Evolutionary conservation across 2,329 filamentous ascomycete species (phyloP).

Genomic region (Colletotrichum sansevieriae): DNA sequence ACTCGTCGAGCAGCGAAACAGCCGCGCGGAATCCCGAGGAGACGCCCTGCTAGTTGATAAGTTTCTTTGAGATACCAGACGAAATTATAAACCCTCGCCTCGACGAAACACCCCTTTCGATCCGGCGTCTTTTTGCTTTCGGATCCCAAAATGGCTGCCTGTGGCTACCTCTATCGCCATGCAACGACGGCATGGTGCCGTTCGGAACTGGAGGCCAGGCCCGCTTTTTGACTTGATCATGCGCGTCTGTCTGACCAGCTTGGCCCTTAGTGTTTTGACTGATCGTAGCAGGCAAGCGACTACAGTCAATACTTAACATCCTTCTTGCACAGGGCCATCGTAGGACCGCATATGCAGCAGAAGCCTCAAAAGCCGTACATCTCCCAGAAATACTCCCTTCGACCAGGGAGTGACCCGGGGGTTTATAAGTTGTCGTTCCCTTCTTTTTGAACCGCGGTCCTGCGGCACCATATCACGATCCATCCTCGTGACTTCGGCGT

Average conservation of each 20-base stretch:
- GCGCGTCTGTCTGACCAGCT: no score
- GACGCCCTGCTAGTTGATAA: no score
- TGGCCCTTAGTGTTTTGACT: no score
- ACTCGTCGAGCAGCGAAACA: not conserved
- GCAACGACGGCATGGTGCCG: constrained; percentile 10
- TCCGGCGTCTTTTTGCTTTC: not conserved
- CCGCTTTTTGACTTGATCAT: no score
- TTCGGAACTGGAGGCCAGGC: not conserved
- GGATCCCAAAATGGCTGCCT: constrained; percentile 2
- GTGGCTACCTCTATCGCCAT: not conserved
- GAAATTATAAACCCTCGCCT: no score
- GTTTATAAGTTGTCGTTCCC: not conserved
- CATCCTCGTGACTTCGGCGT: not conserved
- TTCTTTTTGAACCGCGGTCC: not conserved
- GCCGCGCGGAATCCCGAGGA: no score
- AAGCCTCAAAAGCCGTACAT: not conserved
- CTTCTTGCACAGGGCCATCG: no score
- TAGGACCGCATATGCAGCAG: constrained; percentile 4
- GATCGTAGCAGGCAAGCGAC: no score
- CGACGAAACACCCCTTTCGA: no score
- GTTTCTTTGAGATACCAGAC: not conserved
- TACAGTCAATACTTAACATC: not conserved
- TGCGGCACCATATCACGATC: not conserved
- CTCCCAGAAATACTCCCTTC: not conserved
- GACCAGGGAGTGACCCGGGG: not conserved